Percentiles rank a stretch among this genome's conserved stretches.
Evolutionary conservation across 2,329 filamentous ascomycete genomes (phyloP).

Genomic region (Neospermospora avenae): DNA sequence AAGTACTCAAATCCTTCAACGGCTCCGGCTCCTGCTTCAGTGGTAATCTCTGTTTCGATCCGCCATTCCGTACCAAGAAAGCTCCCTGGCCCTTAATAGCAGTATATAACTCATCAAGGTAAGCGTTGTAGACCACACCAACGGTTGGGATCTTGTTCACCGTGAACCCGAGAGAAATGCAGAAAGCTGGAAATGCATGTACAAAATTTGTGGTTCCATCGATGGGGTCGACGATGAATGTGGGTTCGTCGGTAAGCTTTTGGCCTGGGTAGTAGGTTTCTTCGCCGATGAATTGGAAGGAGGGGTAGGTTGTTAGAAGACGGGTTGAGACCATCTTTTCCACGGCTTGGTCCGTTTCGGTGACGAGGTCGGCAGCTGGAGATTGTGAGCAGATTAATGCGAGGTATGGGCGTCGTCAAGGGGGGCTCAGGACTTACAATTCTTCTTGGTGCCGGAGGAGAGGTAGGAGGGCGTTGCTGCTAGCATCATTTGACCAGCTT

Average conservation of each 20-base stretch:
- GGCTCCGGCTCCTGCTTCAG: conserved; percentile 49
- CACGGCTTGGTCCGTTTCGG: conserved; percentile 64
- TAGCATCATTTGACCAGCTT: conserved; percentile 63
- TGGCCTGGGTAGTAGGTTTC: conserved; percentile 71
- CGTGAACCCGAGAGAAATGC: conserved; percentile 72
- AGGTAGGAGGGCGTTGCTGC: conserved; percentile 57
- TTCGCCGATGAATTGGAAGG: conserved; percentile 66
- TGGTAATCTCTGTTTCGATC: conserved; percentile 43
- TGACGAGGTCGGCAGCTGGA: conserved; percentile 64
- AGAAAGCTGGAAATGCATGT: conserved; percentile 70
- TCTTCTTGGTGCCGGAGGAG: conserved; percentile 59
- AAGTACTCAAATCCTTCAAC: conserved; percentile 56
- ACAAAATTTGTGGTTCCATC: conserved; percentile 83
- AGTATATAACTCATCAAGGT: conserved; percentile 65
- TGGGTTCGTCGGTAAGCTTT: conserved; percentile 61
- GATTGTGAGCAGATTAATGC: conserved; percentile 3
- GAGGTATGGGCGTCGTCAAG: not conserved
- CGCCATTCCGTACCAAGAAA: conserved; percentile 44
- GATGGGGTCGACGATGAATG: conserved; percentile 79
- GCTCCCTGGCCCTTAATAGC: conserved; percentile 67
- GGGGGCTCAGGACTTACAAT: conserved; percentile 42
- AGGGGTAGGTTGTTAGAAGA: conserved; percentile 51
- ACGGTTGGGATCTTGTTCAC: conserved; percentile 59
- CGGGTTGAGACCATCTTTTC: conserved; percentile 57
- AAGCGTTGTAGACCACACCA: conserved; percentile 80